Percentiles rank a stretch among this genome's conserved stretches.
These are phyloP conservation scores for Starmera quercuum DNA, from an alignment of 805 yeast species.

Conservation along the genomic window DNA sequence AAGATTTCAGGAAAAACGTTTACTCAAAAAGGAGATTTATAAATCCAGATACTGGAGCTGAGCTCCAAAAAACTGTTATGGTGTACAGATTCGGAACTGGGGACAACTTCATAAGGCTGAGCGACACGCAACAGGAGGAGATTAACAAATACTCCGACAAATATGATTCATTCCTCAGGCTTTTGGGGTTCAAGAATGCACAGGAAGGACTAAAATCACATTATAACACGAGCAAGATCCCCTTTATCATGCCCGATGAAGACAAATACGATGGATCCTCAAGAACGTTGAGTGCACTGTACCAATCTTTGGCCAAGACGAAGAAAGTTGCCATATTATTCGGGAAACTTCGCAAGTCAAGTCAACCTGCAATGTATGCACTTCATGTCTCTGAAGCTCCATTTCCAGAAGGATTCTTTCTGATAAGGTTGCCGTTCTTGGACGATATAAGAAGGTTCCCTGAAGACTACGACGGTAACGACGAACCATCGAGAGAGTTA, in stretches of 20 bases:
- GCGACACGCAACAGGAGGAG: conserved; percentile 27
- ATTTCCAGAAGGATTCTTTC: conserved; percentile 67
- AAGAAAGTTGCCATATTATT: conserved; percentile 61
- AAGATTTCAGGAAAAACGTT: conserved; percentile 45
- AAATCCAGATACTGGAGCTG: conserved; percentile 31
- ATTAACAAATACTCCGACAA: conserved; percentile 25
- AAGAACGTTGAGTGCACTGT: conserved; percentile 60
- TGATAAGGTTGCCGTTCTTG: conserved; percentile 61
- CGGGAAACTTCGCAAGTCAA: conserved; percentile 50
- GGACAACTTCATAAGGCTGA: conserved; percentile 32
- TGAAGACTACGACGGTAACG: conserved; percentile 9
- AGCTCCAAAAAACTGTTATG: conserved; percentile 26
- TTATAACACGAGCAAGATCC: conserved; percentile 46
- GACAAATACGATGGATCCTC: conserved; percentile 54
- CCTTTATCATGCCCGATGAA: conserved; percentile 63
- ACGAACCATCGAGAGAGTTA: conserved; percentile 7
- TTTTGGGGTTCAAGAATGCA: conserved; percentile 59
- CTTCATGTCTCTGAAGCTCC: conserved; percentile 43
- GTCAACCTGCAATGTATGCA: conserved; percentile 52
- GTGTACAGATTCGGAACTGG: conserved; percentile 35
- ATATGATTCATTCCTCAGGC: conserved; percentile 43
- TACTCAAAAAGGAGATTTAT: conserved; percentile 14
- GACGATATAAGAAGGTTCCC: conserved; percentile 75
- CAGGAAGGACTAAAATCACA: conserved; percentile 35
- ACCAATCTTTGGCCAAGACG: conserved; percentile 45